These are phyloP conservation scores for Curvularia eragrostidis DNA, from an alignment of 2,329 filamentous ascomycete species.

Conservation along the genomic window DNA sequence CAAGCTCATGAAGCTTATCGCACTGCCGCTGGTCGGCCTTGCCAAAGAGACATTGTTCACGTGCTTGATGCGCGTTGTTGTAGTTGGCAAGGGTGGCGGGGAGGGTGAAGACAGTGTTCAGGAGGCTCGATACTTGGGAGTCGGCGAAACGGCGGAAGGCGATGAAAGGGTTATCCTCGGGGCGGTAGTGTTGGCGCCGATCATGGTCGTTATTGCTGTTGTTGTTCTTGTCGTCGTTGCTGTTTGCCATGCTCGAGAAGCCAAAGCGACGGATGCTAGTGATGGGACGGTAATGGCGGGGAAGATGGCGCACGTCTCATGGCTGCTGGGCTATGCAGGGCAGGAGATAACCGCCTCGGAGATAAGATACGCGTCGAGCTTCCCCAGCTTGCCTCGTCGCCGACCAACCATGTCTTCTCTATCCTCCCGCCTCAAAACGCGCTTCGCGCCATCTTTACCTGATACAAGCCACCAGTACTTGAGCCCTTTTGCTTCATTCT, in stretches of 20 bases:
- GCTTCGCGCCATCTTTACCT: not conserved
- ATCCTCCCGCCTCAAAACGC: conserved; percentile 10
- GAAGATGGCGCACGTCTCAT: conserved; percentile 11
- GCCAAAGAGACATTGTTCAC: conserved; percentile 44
- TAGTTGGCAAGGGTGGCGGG: conserved; percentile 41
- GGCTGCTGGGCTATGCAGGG: conserved; percentile 17
- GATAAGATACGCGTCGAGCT: conserved; percentile 16
- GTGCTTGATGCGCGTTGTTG: conserved; percentile 39
- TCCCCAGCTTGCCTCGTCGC: conserved; percentile 2
- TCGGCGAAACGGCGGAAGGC: conserved; percentile 68
- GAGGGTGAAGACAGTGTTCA: conserved; percentile 59
- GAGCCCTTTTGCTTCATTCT: not conserved
- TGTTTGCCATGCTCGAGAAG: conserved; percentile 30
- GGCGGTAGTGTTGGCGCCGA: conserved; percentile 22
- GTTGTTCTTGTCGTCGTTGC: conserved; percentile 24
- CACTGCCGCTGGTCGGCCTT: conserved; percentile 39
- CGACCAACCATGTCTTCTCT: conserved; percentile 14
- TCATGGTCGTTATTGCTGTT: conserved; percentile 27
- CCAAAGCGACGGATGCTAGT: conserved; percentile 12
- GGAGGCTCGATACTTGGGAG: conserved; percentile 61
- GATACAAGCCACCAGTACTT: not conserved
- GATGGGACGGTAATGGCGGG: conserved; percentile 7
- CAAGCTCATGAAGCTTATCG: conserved; percentile 33
- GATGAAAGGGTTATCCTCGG: conserved; percentile 62
- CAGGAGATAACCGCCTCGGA: conserved; percentile 19